Evolutionary conservation across 2,329 filamentous ascomycete species (phyloP).

Genomic region (Fusarium sp.): DNA sequence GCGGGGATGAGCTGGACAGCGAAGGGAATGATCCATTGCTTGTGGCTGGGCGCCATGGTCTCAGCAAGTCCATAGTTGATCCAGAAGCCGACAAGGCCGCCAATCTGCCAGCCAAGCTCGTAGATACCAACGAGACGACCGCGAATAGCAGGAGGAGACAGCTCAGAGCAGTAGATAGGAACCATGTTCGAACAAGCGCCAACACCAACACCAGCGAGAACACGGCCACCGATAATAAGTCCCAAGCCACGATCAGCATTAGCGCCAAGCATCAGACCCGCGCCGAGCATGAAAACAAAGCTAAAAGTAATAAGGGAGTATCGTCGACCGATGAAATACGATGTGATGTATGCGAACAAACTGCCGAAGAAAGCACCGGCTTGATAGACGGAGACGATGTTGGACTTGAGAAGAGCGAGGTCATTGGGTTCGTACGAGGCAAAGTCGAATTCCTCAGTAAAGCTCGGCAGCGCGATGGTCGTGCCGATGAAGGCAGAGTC

Average conservation of each 20-base stretch:
- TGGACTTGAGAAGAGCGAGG: slow-evolving; percentile 70
- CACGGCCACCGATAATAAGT: slow-evolving; percentile 68
- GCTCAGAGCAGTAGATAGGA: slow-evolving; percentile 69
- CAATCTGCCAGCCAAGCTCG: slow-evolving; percentile 72
- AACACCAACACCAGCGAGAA: slow-evolving; percentile 70
- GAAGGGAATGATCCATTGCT: slow-evolving; percentile 69
- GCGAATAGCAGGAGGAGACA: slow-evolving; percentile 69
- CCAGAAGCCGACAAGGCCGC: slow-evolving; percentile 71
- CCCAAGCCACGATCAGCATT: slow-evolving; percentile 69
- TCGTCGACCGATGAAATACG: slow-evolving; percentile 73
- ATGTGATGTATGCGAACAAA: slow-evolving; percentile 71
- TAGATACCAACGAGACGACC: slow-evolving; percentile 73
- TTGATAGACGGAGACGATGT: slow-evolving; percentile 84
- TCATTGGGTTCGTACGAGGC: slow-evolving; percentile 55
- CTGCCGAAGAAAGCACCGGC: slow-evolving; percentile 85
- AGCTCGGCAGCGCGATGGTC: slow-evolving; percentile 75
- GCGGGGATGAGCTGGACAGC: slow-evolving; percentile 73
- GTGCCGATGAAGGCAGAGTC: slow-evolving; percentile 84
- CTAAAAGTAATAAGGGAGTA: slow-evolving; percentile 69
- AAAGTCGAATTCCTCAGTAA: slow-evolving; percentile 74
- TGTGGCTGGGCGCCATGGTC: slow-evolving; percentile 52
- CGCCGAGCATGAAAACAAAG: slow-evolving; percentile 73
- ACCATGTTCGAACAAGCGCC: slow-evolving; percentile 71
- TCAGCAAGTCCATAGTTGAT: slow-evolving; percentile 70
- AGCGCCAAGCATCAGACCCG: slow-evolving; percentile 76